Conservation (phyloP, 2,329 filamentous ascomycete genomes). For the Fusarium papillatum region DNA sequence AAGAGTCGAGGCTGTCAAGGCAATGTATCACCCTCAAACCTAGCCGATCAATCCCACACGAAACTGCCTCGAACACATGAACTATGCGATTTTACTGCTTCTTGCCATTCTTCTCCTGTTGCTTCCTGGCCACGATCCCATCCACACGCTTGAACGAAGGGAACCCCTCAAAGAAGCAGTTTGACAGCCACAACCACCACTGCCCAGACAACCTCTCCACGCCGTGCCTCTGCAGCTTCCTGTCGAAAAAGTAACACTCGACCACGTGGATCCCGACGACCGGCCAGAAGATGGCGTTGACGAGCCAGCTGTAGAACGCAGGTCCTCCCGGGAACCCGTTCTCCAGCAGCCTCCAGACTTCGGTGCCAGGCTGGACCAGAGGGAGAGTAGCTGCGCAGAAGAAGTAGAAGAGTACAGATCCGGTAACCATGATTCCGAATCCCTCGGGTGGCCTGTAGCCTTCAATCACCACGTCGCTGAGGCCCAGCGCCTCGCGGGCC, state of each 20-base stretch:
- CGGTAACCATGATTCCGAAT: slow-evolving; percentile 66
- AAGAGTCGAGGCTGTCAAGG: not conserved
- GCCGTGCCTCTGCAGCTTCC: slow-evolving; percentile 60
- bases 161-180: slow-evolving; percentile 67
- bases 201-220: slow-evolving; percentile 59
- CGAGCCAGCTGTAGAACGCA: slow-evolving; percentile 68
- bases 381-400: slow-evolving; percentile 61
- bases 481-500: slow-evolving; percentile 70
- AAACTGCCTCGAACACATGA: not conserved
- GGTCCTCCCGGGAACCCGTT: slow-evolving; percentile 69
- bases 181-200: slow-evolving; percentile 69
- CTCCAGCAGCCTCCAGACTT: slow-evolving; percentile 64
- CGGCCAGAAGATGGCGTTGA: slow-evolving; percentile 68
- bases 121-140: slow-evolving; percentile 58
- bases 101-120: slow-evolving; percentile 53
- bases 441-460: slow-evolving; percentile 57
- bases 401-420: slow-evolving; percentile 67
- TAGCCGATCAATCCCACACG: not conserved
- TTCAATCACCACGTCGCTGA: slow-evolving; percentile 61
- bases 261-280: slow-evolving; percentile 74
- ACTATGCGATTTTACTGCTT: slow-evolving; percentile 17
- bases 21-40: not conserved
- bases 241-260: slow-evolving; percentile 72
- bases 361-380: slow-evolving; percentile 66
- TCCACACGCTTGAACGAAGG: slow-evolving; percentile 66